Conservation (phyloP, 495 filamentous ascomycete genomes). For the Penicillium angulare region DNA sequence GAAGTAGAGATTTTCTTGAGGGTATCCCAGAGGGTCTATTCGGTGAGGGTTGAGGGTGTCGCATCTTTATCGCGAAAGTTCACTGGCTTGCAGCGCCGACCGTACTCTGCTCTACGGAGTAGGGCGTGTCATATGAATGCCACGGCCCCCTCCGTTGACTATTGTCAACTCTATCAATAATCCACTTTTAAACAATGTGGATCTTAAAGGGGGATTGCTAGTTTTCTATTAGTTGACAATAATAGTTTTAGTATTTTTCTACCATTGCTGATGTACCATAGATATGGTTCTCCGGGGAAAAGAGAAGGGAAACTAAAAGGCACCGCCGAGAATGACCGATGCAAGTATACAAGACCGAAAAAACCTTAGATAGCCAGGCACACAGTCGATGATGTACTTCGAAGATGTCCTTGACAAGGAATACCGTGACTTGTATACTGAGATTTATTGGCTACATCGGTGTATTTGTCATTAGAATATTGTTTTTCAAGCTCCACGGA, state of each 20-base stretch:
- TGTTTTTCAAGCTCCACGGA: too few species aligned
- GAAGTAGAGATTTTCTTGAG: background rate
- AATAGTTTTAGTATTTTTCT: background rate
- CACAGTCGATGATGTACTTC: too few species aligned
- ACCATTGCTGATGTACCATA: background rate
- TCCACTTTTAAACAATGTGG: background rate
- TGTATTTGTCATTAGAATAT: too few species aligned
- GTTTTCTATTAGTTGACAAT: too few species aligned
- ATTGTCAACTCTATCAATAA: background rate
- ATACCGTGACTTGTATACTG: too few species aligned
- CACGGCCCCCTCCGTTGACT: background rate
- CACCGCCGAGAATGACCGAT: too few species aligned
- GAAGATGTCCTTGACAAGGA: too few species aligned
- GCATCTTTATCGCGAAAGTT: slow-evolving; percentile 14
- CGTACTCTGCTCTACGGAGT: slow-evolving; percentile 26
- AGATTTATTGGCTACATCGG: too few species aligned
- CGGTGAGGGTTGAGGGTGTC: slow-evolving; percentile 8
- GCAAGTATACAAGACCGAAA: too few species aligned
- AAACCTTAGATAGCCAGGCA: too few species aligned
- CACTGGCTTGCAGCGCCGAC: slow-evolving; percentile 28
- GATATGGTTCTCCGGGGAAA: too few species aligned
- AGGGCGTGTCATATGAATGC: slow-evolving; percentile 14
- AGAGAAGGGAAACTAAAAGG: too few species aligned
- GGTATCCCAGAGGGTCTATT: background rate
- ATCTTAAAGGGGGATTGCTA: background rate